Conservation (phyloP, 257 asterid genomes). For the Orobanche coerulescens region DNA sequence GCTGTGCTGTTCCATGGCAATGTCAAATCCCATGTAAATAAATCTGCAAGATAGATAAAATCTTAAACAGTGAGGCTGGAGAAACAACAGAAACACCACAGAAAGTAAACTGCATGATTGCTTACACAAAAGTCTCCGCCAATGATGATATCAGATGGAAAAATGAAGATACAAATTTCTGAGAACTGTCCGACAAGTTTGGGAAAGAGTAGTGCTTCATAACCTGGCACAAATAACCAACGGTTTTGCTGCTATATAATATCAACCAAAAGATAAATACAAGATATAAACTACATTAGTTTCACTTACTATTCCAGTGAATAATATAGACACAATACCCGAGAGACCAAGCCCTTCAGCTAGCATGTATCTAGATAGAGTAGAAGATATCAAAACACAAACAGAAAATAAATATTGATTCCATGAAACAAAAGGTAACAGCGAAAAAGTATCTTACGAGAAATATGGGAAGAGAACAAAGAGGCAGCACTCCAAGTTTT, state of each 20-base stretch:
- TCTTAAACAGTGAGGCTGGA: slow-evolving; percentile 21
- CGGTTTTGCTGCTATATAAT: slow-evolving; percentile 16
- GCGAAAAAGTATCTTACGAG: slow-evolving; percentile 57
- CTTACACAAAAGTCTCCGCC: slow-evolving; percentile 98
- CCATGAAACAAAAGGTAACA: slow-evolving; percentile 17
- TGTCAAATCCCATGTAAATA: slow-evolving; percentile 97
- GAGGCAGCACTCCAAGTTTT: slow-evolving; percentile 97
- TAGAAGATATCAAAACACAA: slow-evolving; percentile 21
- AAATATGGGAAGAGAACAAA: slow-evolving; percentile 98
- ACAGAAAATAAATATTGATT: slow-evolving; percentile 12
- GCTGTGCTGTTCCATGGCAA: slow-evolving; percentile 97
- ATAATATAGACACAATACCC: slow-evolving; percentile 90
- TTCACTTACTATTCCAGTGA: slow-evolving; percentile 93
- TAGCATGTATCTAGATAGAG: slow-evolving; percentile 65
- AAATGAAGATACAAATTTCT: slow-evolving; percentile 92
- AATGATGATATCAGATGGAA: slow-evolving; percentile 90
- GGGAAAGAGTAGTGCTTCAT: slow-evolving; percentile 93
- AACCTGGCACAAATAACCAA: slow-evolving; percentile 46
- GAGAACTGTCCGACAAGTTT: slow-evolving; percentile 90
- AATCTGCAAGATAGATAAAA: slow-evolving; percentile 51
- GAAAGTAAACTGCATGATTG: slow-evolving; percentile 8
- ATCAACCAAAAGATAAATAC: slow-evolving; percentile 19
- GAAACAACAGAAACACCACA: slow-evolving; percentile 13
- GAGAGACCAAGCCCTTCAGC: slow-evolving; percentile 99
- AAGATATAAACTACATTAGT: slow-evolving; percentile 12